phyloP scores from a whole-genome alignment of 495 filamentous ascomycete genomes.

The Aspergillus steynii region DNA sequence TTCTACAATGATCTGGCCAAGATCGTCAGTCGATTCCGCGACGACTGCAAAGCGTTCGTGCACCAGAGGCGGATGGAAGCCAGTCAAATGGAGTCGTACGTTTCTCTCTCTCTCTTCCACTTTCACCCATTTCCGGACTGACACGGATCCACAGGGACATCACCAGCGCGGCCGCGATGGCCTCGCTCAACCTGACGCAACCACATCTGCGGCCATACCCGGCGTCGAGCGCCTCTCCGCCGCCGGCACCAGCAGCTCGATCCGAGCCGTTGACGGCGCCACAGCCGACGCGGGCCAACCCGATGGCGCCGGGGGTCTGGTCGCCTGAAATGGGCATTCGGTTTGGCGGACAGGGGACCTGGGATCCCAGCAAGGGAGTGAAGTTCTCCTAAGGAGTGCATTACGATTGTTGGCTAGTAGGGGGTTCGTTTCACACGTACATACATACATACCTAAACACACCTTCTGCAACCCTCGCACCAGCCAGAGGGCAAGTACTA shows the following conservation, averaged over 20 bases:
- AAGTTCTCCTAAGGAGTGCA: slow-evolving; percentile 53
- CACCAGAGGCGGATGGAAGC: slow-evolving; percentile 81
- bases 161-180: slow-evolving; percentile 59
- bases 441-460: slow-evolving; percentile 3
- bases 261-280: slow-evolving; percentile 54
- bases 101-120: slow-evolving; percentile 18
- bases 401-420: too few relatives aligned
- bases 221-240: slow-evolving; percentile 16
- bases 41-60: slow-evolving; percentile 75
- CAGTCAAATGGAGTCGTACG: slow-evolving; percentile 62
- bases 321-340: slow-evolving; percentile 77
- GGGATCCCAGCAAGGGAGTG: slow-evolving; percentile 65
- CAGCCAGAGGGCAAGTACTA: too few relatives aligned
- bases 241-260: slow-evolving; percentile 14
- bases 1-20: slow-evolving; percentile 96
- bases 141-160: slow-evolving; percentile 53
- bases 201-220: slow-evolving; percentile 30
- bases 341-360: slow-evolving; percentile 54
- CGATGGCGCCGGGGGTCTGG: slow-evolving; percentile 66
- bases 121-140: slow-evolving; percentile 2
- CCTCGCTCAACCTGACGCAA: slow-evolving; percentile 57
- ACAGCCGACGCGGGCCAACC: slow-evolving; percentile 51
- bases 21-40: slow-evolving; percentile 76
- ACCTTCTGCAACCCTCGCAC: neutral
- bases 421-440: neutral